These are phyloP conservation scores for Coemansia sp. DNA, from an alignment of 192 early-diverging fungal species.

Conservation along the genomic window DNA sequence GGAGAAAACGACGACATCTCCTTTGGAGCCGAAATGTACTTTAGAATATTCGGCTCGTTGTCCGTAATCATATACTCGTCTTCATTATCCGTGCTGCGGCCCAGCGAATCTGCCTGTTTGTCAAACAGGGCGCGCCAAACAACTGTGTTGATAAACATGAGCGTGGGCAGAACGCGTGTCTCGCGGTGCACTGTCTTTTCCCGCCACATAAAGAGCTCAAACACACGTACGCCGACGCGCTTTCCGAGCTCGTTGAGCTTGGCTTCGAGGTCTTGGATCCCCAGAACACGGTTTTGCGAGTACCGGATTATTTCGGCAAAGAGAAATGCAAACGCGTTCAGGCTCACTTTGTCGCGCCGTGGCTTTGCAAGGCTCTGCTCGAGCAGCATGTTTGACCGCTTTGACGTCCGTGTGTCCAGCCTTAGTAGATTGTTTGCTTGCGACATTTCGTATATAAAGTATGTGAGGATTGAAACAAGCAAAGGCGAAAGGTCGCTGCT, in stretches of 20 bases:
- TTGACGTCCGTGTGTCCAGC: constrained; percentile 41
- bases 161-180: constrained; percentile 79
- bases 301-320: constrained; percentile 96
- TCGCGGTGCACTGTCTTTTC: constrained; percentile 90
- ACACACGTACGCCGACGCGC: constrained; percentile 82
- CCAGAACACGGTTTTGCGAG: constrained; percentile 91
- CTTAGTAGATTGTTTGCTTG: constrained; percentile 33
- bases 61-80: constrained; percentile 99
- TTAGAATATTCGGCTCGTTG: constrained; percentile 87
- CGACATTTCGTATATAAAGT: constrained; percentile 7
- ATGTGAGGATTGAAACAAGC: neutral
- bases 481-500: no score
- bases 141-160: constrained; percentile 91
- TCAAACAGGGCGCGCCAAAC: constrained; percentile 97
- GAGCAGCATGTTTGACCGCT: constrained; percentile 59
- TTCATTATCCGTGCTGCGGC: constrained; percentile 93
- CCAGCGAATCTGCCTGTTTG: constrained; percentile 92
- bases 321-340: constrained; percentile 84
- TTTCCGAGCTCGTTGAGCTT: constrained; percentile 92
- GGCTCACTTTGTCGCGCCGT: constrained; percentile 70
- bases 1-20: constrained; percentile 91
- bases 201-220: constrained; percentile 89
- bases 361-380: constrained; percentile 78
- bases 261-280: constrained; percentile 93
- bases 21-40: constrained; percentile 91